Base-by-base conservation (phyloP, 345 rosid genomes). In the Bruguiera sexangula region DNA sequence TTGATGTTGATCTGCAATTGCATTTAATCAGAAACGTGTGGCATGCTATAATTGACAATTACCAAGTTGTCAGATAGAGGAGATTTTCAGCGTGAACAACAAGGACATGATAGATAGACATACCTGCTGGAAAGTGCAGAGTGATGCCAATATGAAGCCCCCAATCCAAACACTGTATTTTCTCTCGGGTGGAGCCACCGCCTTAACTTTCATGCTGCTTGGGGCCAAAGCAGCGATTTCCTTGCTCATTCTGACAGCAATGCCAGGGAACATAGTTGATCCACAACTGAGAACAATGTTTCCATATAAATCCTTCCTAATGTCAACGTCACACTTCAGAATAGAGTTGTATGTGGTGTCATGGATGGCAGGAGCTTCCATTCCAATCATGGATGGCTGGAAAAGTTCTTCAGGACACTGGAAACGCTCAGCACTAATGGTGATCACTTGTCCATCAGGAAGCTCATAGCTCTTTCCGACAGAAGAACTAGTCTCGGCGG, bases 381-480 rank as follows among this genome's bases (percentile, higher is more conserved):
- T 87, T 53, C 89, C 89, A 22, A 87, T 87, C 89, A 83, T 79
- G 32, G 92, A 85, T 62, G 92, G 89, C 81, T 87, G 89, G 82
- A 83, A 87, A 52, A 87, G 82, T 52, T 85, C 89, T 76, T 87
- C 92, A 20, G 92, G 92, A 76, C 92, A 87, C 13, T 88, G 70
- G 87, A 84, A 86, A 74, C 88, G 85, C 72, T 86, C 88, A 50
- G 85, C 74, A 6, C 88, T 88, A 4, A 85, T 87, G 74, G 89
- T 85, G 71, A 87, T 87, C 54, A 87, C 92, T 72, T 87, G 91
- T 36, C 89, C 89, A 56, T 87, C 89, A 0, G 92, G 92, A 39
- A 88, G 79, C 79, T 88, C 89, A 19, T 84, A 85, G 82, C 88
- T 88, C 70, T 88, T 88, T 76, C 85, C 89, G 3, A 88, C 76